Evolutionary conservation across 345 rosid genomes (phyloP).

Genomic region (Rhodamnia rubescens): DNA sequence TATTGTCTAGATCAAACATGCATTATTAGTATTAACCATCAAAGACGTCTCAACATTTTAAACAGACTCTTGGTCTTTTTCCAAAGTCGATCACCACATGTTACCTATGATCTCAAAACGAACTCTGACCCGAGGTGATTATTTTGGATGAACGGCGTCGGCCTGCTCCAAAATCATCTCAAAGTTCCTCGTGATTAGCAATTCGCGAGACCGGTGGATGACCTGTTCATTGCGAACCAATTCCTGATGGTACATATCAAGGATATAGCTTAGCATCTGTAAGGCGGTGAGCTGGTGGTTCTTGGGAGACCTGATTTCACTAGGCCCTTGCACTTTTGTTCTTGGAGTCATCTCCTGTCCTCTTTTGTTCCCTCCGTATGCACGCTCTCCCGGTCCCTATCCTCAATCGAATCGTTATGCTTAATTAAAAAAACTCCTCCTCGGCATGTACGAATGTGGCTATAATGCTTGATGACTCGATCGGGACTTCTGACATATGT

Average conservation of each 20-base stretch:
- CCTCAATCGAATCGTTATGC: background rate
- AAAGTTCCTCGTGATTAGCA: background rate
- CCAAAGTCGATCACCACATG: background rate
- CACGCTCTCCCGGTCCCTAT: too few relatives aligned
- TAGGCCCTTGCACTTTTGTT: too few relatives aligned
- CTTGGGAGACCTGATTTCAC: too few relatives aligned
- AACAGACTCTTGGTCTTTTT: background rate
- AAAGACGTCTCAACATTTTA: background rate
- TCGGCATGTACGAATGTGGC: background rate
- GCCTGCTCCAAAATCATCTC: background rate
- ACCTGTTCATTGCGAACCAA: background rate
- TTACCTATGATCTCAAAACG: background rate
- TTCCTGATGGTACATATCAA: accelerated
- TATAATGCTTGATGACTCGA: background rate
- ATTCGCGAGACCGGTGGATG: background rate
- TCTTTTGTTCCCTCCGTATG: too few relatives aligned
- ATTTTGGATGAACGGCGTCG: background rate
- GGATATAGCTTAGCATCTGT: background rate
- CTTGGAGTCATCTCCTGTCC: background rate
- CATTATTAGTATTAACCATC: background rate
- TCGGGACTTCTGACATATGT: background rate
- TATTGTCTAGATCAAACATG: background rate
- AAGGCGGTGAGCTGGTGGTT: background rate
- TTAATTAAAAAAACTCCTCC: background rate
- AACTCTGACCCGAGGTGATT: background rate